These are phyloP conservation scores for Asparagopsis taxiformis DNA, from an alignment of 31 red algal species.

Conservation along the genomic window DNA sequence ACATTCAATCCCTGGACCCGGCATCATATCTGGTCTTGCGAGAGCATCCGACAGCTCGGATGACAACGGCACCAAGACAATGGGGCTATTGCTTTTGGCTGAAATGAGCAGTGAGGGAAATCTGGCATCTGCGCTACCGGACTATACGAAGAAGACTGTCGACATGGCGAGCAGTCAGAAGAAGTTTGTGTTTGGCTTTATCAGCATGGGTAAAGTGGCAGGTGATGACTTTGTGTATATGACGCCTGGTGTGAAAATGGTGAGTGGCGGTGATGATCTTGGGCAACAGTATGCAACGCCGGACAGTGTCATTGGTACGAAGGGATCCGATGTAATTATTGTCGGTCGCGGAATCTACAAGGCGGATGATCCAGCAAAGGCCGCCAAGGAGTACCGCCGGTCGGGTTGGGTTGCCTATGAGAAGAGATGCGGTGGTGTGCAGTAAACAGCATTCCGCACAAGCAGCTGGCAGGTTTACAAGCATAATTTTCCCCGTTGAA, in stretches of 20 bases:
- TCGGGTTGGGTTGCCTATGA: constrained; percentile 81
- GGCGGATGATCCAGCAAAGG: constrained; percentile 66
- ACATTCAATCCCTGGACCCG: constrained; percentile 84
- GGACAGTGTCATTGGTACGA: constrained; percentile 56
- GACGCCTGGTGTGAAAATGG: constrained; percentile 89
- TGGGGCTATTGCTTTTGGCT: constrained; percentile 87
- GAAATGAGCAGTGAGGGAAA: constrained; percentile 94
- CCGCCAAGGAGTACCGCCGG: constrained; percentile 67
- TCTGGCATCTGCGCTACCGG: constrained; percentile 45
- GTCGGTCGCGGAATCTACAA: constrained; percentile 94
- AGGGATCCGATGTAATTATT: constrained; percentile 81
- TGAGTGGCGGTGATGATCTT: constrained; percentile 61
- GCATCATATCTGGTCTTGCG: constrained; percentile 64
- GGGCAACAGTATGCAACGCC: constrained; percentile 91
- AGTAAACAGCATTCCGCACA: no score
- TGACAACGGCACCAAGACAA: constrained; percentile 1
- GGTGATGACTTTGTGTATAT: constrained; percentile 76
- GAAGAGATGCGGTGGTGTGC: constrained; percentile 28
- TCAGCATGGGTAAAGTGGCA: constrained; percentile 72
- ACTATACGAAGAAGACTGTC: constrained; percentile 63
- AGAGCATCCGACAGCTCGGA: constrained; percentile 29
- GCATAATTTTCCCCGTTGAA: no score
- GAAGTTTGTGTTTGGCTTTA: constrained; percentile 86
- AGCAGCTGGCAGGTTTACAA: no score
- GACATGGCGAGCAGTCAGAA: constrained; percentile 60